phyloP scores from a whole-genome alignment of 73 alveolate species.

The Tetrahymena borealis region DNA sequence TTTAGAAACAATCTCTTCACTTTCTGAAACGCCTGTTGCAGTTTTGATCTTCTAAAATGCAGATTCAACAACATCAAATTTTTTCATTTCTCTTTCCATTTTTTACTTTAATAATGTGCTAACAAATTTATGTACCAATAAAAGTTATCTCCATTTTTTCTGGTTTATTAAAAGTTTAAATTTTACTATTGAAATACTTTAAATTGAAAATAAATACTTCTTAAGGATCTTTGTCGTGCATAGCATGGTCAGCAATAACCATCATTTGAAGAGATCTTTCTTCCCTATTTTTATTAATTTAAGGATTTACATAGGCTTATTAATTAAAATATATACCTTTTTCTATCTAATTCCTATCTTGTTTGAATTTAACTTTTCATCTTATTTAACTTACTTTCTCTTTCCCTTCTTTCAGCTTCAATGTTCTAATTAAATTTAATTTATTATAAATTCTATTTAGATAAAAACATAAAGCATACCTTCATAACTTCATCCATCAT shows the following conservation, averaged over 20 bases:
- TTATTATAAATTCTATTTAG: not conserved
- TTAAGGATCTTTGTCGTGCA: slow-evolving; percentile 50
- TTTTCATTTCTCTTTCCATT: slow-evolving; percentile 81
- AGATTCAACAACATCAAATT: slow-evolving; percentile 62
- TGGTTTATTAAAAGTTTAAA: not conserved
- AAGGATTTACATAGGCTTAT: not conserved
- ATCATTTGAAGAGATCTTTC: slow-evolving; percentile 18
- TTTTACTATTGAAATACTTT: not conserved
- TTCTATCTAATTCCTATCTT: slow-evolving; percentile 28
- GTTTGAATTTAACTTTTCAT: slow-evolving; percentile 29
- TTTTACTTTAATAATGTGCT: slow-evolving; percentile 65
- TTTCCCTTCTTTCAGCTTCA: slow-evolving; percentile 26
- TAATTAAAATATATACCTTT: not conserved
- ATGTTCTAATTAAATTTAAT: slow-evolving; percentile 7
- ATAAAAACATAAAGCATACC: not conserved
- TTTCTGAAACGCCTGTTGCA: slow-evolving; percentile 78
- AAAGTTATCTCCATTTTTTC: slow-evolving; percentile 68
- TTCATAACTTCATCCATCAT: slow-evolving; percentile 60
- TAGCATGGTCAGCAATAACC: slow-evolving; percentile 56
- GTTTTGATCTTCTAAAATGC: slow-evolving; percentile 73
- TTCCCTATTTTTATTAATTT: not conserved
- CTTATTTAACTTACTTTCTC: slow-evolving; percentile 15
- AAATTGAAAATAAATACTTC: slow-evolving; percentile 27
- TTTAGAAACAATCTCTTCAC: slow-evolving; percentile 69
- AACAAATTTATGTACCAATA: slow-evolving; percentile 63